Conservation (phyloP, 176 grass and related monocot genomes). For the Musa schizocarpa region DNA sequence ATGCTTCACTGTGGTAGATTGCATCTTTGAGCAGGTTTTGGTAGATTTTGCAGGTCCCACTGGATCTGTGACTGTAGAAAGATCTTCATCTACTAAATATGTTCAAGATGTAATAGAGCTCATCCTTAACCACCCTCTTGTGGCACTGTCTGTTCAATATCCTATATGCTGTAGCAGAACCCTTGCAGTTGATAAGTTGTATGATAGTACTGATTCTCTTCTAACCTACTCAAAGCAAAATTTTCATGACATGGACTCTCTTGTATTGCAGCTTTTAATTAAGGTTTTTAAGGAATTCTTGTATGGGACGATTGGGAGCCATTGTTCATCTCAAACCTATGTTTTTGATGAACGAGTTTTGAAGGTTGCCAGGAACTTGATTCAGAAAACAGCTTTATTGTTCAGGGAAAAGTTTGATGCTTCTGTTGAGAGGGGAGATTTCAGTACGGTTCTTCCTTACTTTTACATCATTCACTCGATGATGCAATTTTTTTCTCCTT, state of each 20-base stretch:
- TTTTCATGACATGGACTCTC: slow-evolving; percentile 41
- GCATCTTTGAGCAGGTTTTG: slow-evolving; percentile 44
- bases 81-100: slow-evolving; percentile 20
- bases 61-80: slow-evolving; percentile 14
- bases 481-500: slow-evolving; percentile 51
- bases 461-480: slow-evolving; percentile 49
- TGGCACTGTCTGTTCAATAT: slow-evolving; percentile 36
- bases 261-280: slow-evolving; percentile 52
- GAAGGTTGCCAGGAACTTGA: slow-evolving; percentile 34
- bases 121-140: slow-evolving; percentile 62
- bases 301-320: slow-evolving; percentile 14
- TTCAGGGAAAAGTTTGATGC: slow-evolving; percentile 67
- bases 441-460: slow-evolving; percentile 42
- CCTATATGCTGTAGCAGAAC: slow-evolving; percentile 38
- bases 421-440: slow-evolving; percentile 37
- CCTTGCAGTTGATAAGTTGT: slow-evolving; percentile 27
- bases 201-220: slow-evolving; percentile 34
- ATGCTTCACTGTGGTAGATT: slow-evolving; percentile 59
- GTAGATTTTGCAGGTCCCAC: slow-evolving; percentile 25
- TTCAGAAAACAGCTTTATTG: slow-evolving; percentile 39
- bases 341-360: slow-evolving; percentile 39
- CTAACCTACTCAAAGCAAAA: slow-evolving; percentile 46
- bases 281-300: slow-evolving; percentile 51
- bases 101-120: slow-evolving; percentile 47
- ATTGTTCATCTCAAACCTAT: slow-evolving; percentile 17